Percentiles rank a stretch among this genome's conserved stretches.
phyloP scores from a whole-genome alignment of 75 land plant genomes.

The Pinus albicaulis region DNA sequence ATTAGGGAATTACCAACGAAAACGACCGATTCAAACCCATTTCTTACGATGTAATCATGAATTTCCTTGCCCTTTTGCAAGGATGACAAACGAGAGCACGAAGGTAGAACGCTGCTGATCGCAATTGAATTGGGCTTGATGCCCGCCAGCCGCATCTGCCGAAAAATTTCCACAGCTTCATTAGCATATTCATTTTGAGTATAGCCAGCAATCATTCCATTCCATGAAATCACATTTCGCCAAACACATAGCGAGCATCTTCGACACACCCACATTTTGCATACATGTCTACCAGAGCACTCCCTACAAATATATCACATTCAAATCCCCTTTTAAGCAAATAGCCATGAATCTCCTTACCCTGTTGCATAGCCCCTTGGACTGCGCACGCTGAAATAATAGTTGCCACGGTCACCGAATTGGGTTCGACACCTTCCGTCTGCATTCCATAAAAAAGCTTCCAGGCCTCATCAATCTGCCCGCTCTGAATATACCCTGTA shows the following conservation, averaged over 20 bases:
- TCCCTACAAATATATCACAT: constrained; percentile 53
- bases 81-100: constrained; percentile 31
- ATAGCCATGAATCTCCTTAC: constrained; percentile 52
- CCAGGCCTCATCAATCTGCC: constrained; percentile 37
- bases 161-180: constrained; percentile 45
- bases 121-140: constrained; percentile 43
- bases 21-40: constrained; percentile 31
- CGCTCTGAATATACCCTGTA: constrained; percentile 62
- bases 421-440: constrained; percentile 40
- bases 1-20: constrained; percentile 56
- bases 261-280: constrained; percentile 38
- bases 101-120: constrained; percentile 45
- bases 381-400: constrained; percentile 55
- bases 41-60: constrained; percentile 36
- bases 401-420: constrained; percentile 58
- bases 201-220: constrained; percentile 41
- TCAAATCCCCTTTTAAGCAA: constrained; percentile 51
- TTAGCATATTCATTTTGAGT: constrained; percentile 19
- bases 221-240: constrained; percentile 57
- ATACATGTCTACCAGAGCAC: constrained; percentile 65
- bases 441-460: constrained; percentile 44
- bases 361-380: constrained; percentile 29
- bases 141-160: constrained; percentile 44
- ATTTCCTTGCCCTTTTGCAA: constrained; percentile 42
- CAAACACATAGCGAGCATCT: constrained; percentile 28